Conservation (phyloP, 371 early-diverging fungal species). For the Mucor mucedo region DNA sequence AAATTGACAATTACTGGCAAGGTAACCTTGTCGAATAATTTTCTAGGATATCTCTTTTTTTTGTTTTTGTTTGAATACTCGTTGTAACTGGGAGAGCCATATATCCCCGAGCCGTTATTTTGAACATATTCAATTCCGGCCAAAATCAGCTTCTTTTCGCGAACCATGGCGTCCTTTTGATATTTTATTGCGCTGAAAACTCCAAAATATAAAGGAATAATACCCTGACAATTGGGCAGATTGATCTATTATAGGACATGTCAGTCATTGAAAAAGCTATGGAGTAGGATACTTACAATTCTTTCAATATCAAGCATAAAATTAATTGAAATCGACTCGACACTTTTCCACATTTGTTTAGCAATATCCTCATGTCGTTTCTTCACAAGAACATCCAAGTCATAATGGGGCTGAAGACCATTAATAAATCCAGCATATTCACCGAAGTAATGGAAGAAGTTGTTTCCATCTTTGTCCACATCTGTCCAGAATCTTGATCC, state of each 20-base stretch:
- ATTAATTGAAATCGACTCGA: background rate
- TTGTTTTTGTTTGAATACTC: background rate
- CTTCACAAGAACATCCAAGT: constrained; percentile 1
- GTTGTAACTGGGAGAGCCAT: background rate
- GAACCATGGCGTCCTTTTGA: constrained; percentile 23
- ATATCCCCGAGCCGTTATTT: background rate
- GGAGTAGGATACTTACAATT: background rate
- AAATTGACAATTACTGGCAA: constrained; percentile 9
- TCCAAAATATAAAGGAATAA: constrained; percentile 30
- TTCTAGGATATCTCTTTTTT: background rate
- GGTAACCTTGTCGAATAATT: background rate
- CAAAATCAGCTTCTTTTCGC: constrained; percentile 24
- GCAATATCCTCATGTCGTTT: constrained; percentile 10
- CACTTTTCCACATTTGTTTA: constrained; percentile 15
- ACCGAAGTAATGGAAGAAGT: constrained; percentile 47
- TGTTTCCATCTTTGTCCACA: constrained; percentile 31
- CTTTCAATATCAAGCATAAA: background rate
- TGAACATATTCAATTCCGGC: background rate
- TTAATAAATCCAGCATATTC: constrained; percentile 13
- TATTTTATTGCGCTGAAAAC: constrained; percentile 17
- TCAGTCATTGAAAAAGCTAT: background rate
- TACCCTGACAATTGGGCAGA: constrained; percentile 32
- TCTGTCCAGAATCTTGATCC: constrained; percentile 41
- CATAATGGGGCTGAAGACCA: constrained; percentile 9
- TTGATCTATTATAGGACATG: constrained; percentile 29